Base-by-base conservation (phyloP, 2,329 filamentous ascomycete species). In the Gnomoniopsis sp. region DNA sequence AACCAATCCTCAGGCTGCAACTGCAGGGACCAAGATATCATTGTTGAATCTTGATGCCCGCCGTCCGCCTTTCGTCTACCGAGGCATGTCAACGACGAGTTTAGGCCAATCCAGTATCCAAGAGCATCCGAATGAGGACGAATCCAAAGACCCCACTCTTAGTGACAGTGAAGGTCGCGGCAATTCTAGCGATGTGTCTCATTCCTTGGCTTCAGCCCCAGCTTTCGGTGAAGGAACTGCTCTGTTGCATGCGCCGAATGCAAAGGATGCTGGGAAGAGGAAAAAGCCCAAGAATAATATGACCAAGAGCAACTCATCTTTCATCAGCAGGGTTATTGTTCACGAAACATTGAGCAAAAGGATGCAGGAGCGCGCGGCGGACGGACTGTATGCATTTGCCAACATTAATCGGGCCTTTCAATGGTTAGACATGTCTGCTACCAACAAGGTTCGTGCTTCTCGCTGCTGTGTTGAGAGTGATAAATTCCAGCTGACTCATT, bases 221-320 rank as follows among this genome's bases (percentile, higher is more conserved):
- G 85, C 88, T 0, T 97, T 97, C 72, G 93, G 93, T 8, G 90
- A 95, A 67, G 89, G 90, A 55, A 98, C 96, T 70, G 82, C 88
- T 7, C 82, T 90, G 26, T 79, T 98, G 33, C 78, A 81, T 12
- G 75, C 85, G 3, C 79, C 81, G 19, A 81, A 82, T 53, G 79
- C 81, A 33, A 91, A 91, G 68, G 90, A 93, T 68, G 82, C 84
- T 44, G 86, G 84, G 64, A 97, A 97, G 79, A 84, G 86, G 71
- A 85, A 88, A 69, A 99, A 99, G 73, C 95, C 95, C 2, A 99
- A 98, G 81, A 98, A 93, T 75, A 98, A 96, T 72, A 95, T 99
- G 72, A 88, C 93, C 54, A 99, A 99, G 79, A 98, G 92, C 76
- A 98, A 96, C 73, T 99, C 95, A 11, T 96, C 93, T 0, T 99